Base-by-base conservation (phyloP, 306 rosid genomes). In the Cicer yamashitae region DNA sequence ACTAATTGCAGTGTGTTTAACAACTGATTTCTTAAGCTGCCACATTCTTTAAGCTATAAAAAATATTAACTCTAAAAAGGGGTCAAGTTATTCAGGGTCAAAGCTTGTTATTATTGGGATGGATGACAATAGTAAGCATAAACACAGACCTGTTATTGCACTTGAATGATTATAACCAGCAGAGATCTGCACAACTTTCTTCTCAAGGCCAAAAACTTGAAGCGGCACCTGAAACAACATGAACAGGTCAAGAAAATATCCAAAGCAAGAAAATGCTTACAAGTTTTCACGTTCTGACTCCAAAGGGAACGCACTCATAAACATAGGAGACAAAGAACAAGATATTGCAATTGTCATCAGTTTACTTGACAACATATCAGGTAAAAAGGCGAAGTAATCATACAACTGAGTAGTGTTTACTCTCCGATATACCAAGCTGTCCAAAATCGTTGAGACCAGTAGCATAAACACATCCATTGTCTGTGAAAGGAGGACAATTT, bases 391-490 rank as follows among this genome's bases (percentile, higher is more conserved):
- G 12, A 61, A 82, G 78, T 85, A 48, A 60, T 65, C 90, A 72
- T 85, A 93, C 98, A 65, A 79, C 22, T 11, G 85, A 71, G 77
- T 89, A 89, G 34, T 34, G 45, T 41, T 77, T 80, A 72, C 81
- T 86, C 77, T 82, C 83, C 9, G 91, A 82, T 51, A 60, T 79
- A 30, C 96, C 98, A 70, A 94, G 97, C 81, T 94, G 97, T 46
- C 97, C 96, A 8, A 83, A 91, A 88, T 94, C 93, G 79, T 94
- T 94, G 65, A 94, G 97, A 81, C 98, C 98, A 10, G 97, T 79
- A 34, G 97, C 90, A 79, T 82, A 94, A 79, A 94, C 90, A 7
- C 86, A 82, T 80, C 98, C 96, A 46, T 78, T 57, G 43, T 86
- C 92, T 82, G 92, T 75, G 85, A 91, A 85, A 83, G 70, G 82